Conservation (phyloP, 2,329 filamentous ascomycete species). For the Aureobasidium sp. region DNA sequence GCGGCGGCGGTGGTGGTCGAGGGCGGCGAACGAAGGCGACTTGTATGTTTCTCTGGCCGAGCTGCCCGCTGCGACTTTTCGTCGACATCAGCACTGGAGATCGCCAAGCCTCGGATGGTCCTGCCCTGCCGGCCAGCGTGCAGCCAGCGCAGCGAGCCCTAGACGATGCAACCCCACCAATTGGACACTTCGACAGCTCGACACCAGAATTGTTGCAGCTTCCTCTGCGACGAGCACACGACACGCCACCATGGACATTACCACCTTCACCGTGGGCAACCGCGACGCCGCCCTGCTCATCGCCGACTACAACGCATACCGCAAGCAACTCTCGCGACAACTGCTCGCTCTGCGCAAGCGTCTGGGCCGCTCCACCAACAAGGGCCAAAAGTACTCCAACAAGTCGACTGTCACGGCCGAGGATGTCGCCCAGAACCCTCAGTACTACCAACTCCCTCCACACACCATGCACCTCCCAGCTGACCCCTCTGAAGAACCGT, state of each 20-base stretch:
- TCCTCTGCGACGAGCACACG: not conserved
- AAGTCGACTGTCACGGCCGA: slow-evolving; percentile 65
- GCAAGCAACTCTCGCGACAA: slow-evolving; percentile 69
- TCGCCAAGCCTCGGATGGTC: not conserved
- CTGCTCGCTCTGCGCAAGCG: slow-evolving; percentile 79
- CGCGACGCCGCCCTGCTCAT: slow-evolving; percentile 79
- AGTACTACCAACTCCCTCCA: slow-evolving; percentile 48
- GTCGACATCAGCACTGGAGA: not conserved
- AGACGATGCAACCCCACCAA: not conserved
- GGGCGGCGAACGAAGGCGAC: not conserved
- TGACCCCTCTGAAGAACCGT: slow-evolving; percentile 52
- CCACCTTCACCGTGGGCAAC: slow-evolving; percentile 69
- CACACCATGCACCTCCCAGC: not conserved
- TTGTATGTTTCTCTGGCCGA: not conserved
- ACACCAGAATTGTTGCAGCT: not conserved
- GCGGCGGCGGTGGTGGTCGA: not conserved
- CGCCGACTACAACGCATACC: slow-evolving; percentile 83
- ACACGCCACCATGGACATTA: slow-evolving; percentile 64
- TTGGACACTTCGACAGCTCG: not conserved
- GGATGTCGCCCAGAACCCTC: slow-evolving; percentile 66
- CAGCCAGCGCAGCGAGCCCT: not conserved
- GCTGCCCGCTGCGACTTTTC: not conserved
- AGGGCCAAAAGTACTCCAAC: slow-evolving; percentile 75
- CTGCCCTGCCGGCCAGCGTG: not conserved
- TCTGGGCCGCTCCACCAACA: slow-evolving; percentile 74